Conservation (phyloP, 2,329 filamentous ascomycete species). For the Hypoxylon sp. region DNA sequence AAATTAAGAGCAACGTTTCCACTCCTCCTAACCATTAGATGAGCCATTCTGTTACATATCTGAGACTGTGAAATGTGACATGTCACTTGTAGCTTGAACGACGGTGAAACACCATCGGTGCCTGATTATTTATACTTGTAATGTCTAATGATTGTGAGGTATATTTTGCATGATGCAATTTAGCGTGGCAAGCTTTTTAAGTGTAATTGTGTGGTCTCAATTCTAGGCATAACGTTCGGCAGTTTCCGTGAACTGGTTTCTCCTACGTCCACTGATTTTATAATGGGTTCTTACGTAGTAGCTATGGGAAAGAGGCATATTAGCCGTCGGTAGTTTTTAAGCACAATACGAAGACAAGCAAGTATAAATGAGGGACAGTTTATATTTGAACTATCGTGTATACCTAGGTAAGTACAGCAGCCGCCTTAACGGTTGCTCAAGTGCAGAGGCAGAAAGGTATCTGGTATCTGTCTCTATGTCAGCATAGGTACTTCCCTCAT, state of each 20-base stretch:
- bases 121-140: neutral
- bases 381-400: neutral
- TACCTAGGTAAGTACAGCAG: neutral
- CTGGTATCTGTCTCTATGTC: neutral
- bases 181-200: neutral
- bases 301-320: neutral
- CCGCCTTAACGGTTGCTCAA: neutral
- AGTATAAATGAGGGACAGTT: neutral
- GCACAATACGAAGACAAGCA: neutral
- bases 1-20: conserved; percentile 28
- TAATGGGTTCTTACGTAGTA: neutral
- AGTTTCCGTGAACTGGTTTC: neutral
- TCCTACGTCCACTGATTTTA: neutral
- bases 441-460: neutral
- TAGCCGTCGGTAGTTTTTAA: no score
- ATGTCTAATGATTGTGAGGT: no score
- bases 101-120: neutral
- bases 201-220: neutral
- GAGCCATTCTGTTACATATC: conserved; percentile 2
- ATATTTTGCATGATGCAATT: neutral
- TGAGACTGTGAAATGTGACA: conserved; percentile 1
- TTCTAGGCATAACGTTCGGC: neutral
- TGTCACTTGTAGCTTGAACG: neutral
- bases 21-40: conserved; percentile 16
- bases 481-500: neutral